A percentile compares a stretch with the other conserved stretches of the same genome.
phyloP scores from a whole-genome alignment of 352 stramenopile species.

The Globisporangium megalacanthum region DNA sequence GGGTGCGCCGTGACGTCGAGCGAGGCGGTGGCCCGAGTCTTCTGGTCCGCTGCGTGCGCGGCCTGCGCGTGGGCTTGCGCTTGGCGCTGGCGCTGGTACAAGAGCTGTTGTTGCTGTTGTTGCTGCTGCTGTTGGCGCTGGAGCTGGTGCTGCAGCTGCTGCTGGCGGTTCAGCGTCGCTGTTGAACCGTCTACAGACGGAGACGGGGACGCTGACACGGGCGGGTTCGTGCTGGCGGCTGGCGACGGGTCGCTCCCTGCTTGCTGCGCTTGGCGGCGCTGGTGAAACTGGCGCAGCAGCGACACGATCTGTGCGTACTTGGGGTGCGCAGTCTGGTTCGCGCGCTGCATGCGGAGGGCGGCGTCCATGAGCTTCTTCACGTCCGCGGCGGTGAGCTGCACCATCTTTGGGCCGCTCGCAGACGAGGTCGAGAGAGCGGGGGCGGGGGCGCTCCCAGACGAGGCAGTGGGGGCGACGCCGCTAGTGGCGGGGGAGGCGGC shows the following conservation, averaged over 20 bases:
- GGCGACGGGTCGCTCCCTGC: background rate
- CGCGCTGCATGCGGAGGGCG: conserved; percentile 74
- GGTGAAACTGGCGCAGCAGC: conserved; percentile 75
- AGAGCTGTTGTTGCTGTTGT: conserved; percentile 18
- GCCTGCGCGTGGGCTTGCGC: conserved; percentile 20
- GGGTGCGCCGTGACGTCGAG: conserved; percentile 50
- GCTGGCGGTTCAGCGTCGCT: conserved; percentile 8
- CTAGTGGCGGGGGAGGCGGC: too few species aligned
- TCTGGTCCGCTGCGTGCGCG: conserved; percentile 2
- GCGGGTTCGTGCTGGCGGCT: too few species aligned
- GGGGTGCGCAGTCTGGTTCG: conserved; percentile 69
- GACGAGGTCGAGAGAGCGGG: too few species aligned
- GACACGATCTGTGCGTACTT: conserved; percentile 84
- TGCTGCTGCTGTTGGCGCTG: conserved; percentile 25
- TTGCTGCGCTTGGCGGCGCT: conserved; percentile 21
- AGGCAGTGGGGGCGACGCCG: too few species aligned
- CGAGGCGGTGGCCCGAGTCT: conserved; percentile 4
- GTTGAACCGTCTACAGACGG: conserved; percentile 1
- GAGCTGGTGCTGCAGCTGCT: conserved; percentile 12
- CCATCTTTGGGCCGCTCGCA: conserved; percentile 6
- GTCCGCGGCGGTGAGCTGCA: conserved; percentile 50
- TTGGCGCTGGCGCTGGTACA: conserved; percentile 28
- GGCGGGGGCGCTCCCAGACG: too few species aligned
- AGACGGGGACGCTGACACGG: background rate
- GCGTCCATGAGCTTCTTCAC: conserved; percentile 82